Evolutionary conservation across 2,329 filamentous ascomycete species (phyloP).

Genomic region (Cladosporium halotolerans): DNA sequence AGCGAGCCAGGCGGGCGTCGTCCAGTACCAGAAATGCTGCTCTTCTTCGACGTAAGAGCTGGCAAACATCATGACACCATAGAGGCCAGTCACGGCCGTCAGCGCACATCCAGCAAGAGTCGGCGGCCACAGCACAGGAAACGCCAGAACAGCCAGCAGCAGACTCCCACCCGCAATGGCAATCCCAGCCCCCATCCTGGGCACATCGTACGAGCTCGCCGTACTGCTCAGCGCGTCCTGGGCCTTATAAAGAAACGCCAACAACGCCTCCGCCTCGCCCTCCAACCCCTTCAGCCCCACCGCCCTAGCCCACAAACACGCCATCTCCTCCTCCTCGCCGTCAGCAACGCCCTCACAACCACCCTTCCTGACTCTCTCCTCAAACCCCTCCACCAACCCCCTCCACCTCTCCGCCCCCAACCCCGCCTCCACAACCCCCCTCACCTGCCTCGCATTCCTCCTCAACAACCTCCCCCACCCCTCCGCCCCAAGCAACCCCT

Average conservation of each 20-base stretch:
- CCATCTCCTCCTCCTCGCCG: constrained; percentile 19
- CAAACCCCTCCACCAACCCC: not conserved
- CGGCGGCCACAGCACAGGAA: constrained; percentile 25
- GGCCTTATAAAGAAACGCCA: constrained; percentile 60
- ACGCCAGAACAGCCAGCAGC: constrained; percentile 28
- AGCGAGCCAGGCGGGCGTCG: constrained; percentile 60
- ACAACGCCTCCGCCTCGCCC: constrained; percentile 12
- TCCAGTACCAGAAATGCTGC: constrained; percentile 98
- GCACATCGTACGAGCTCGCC: constrained; percentile 84
- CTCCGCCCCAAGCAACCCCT: constrained; percentile 52
- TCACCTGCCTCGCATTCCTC: constrained; percentile 70
- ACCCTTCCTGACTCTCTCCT: not conserved
- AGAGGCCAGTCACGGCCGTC: constrained; percentile 39
- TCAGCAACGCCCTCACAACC: constrained; percentile 4
- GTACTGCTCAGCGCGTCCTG: constrained; percentile 80
- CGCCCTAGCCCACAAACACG: constrained; percentile 14
- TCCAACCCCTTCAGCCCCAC: constrained; percentile 18
- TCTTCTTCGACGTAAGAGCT: constrained; percentile 98
- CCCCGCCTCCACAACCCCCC: constrained; percentile 67
- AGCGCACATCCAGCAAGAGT: constrained; percentile 44
- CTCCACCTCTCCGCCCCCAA: constrained; percentile 41
- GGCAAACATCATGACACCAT: constrained; percentile 91
- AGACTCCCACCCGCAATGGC: constrained; percentile 38
- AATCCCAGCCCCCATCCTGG: constrained; percentile 50
- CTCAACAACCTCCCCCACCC: not conserved